Evolutionary conservation across 2,329 filamentous ascomycete genomes (phyloP).

Genomic region (Epichloe elymi): DNA sequence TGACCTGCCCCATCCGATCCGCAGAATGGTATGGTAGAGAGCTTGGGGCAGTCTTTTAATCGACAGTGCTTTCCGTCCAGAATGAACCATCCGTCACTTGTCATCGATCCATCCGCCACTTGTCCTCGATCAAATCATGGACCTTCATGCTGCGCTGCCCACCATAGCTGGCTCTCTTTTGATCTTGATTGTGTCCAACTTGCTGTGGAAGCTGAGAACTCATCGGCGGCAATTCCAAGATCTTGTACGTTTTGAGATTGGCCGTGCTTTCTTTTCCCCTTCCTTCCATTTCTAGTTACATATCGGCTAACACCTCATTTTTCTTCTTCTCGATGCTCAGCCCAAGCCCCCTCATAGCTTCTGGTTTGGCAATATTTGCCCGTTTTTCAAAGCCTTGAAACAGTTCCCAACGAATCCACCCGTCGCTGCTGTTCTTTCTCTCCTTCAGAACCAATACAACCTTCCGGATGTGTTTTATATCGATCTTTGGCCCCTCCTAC

Average conservation of each 20-base stretch:
- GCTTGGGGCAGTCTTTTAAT: not conserved
- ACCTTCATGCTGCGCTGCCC: not conserved
- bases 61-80: not conserved
- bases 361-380: not conserved
- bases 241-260: not conserved
- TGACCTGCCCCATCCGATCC: not conserved
- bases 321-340: not conserved
- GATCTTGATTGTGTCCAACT: not conserved
- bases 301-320: not conserved
- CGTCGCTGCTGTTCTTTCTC: not conserved
- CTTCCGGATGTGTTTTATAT: conserved; percentile 1
- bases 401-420: not conserved
- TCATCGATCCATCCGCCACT: not conserved
- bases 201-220: not conserved
- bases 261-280: not conserved
- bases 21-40: not conserved
- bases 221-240: not conserved
- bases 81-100: not conserved
- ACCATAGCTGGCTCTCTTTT: not conserved
- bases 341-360: conserved; percentile 2
- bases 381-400: not conserved
- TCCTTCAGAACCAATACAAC: not conserved
- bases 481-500: not conserved
- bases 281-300: not conserved
- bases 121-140: not conserved